Base-by-base conservation (phyloP, 2,329 filamentous ascomycete species). In the Fusarium tanahbumbuense region DNA sequence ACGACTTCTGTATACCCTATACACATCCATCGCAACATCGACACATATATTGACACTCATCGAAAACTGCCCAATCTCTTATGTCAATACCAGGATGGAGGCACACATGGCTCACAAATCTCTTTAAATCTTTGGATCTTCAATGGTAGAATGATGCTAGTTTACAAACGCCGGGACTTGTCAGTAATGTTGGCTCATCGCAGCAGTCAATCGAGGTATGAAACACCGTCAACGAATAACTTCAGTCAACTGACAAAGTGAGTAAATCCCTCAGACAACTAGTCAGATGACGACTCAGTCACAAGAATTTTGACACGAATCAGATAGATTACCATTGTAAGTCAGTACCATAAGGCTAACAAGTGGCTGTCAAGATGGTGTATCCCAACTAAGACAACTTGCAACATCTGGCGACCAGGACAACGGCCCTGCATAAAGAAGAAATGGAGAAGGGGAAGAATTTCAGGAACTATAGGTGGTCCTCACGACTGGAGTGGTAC, bases 361-460 rank as follows among this genome's bases (percentile, higher is more conserved):
- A 15, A 13, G 22, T 16, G 22, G n/a, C 23, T 46, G n/a, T 25
- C 15, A 30, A 16, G 30, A 32, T 40, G 10, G 41, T 25, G 27
- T 42, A 34, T 34, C 56, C 44, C 18, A 32, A 32, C 37, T 16
- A 32, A 56, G 50, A 55, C 32, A 61, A 27, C 28, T 25, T 44
- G 30, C 5, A 27, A 52, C 28, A 18, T 30, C 37, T 22, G 11
- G 18, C 34, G 22, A 8, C 23, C 7, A 56, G 30, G 18, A 48
- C 42, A 60, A 47, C 40, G 11, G 23, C 22, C 41, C 52, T 41
- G 40, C 45, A 28, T 34, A 47, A 22, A 34, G 32, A 41, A 41
- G 18, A 41, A 41, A 27, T 10, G 22, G 28, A 45, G 27, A 53
- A 27, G 37, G n/a, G 27, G 20, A 47, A 42, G 8, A 30, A 25